These are phyloP conservation scores for Salmacisia buchloeana DNA, from an alignment of 1,284 basidiomycete species.

Conservation along the genomic window DNA sequence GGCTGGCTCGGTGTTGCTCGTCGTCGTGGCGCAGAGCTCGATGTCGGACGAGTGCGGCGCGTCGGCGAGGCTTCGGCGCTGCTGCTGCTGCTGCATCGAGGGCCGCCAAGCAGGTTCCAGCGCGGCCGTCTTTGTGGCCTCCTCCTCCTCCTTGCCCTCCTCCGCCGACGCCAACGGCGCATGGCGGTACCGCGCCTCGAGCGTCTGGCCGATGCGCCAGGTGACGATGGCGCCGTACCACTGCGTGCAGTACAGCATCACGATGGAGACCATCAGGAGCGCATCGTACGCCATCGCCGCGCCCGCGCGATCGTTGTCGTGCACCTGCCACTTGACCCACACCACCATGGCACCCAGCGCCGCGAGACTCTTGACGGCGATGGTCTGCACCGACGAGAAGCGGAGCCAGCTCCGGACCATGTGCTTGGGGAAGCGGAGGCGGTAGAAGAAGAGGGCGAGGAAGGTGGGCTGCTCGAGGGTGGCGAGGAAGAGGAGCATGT, in stretches of 20 bases:
- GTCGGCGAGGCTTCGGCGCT: too few relatives aligned
- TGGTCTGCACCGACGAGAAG: conserved; percentile 19
- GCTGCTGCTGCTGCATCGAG: too few relatives aligned
- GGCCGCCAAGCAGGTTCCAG: too few relatives aligned
- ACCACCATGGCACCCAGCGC: conserved; percentile 18
- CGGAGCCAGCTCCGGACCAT: conserved; percentile 15
- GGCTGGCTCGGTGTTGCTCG: too few relatives aligned
- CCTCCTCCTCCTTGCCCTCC: too few relatives aligned
- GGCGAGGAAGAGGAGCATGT: conserved; percentile 26
- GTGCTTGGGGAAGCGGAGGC: conserved; percentile 11
- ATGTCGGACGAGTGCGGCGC: too few relatives aligned
- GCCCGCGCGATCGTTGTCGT: background rate
- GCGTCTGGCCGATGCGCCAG: conserved; percentile 17
- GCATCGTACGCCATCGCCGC: conserved; percentile 13
- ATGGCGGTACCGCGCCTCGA: conserved; percentile 17
- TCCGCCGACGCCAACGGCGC: too few relatives aligned
- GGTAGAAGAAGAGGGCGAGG: conserved; percentile 23
- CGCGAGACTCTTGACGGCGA: conserved; percentile 22
- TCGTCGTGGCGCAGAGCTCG: too few relatives aligned
- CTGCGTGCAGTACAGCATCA: conserved; percentile 17
- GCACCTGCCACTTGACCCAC: conserved; percentile 17
- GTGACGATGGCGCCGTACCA: conserved; percentile 23
- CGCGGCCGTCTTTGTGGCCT: too few relatives aligned
- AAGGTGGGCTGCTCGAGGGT: conserved; percentile 28
- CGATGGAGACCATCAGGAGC: conserved; percentile 20